A percentile compares a stretch with the other conserved stretches of the same genome.
Conservation (phyloP, 768 basidiomycete species). For the Tricholoma bakamatsutake region DNA sequence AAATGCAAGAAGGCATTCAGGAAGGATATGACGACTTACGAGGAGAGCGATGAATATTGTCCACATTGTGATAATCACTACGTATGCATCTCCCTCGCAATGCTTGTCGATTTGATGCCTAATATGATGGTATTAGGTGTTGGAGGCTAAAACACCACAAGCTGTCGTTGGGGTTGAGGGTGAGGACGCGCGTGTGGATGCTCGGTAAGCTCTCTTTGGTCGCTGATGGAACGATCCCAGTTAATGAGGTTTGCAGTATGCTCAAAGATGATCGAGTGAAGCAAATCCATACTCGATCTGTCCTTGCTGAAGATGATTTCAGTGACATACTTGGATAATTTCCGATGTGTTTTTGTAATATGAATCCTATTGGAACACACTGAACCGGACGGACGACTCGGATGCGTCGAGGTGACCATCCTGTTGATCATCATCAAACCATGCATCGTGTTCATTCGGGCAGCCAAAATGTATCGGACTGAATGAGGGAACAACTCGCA, state of each 20-base stretch:
- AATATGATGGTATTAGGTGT: slow-evolving; percentile 46
- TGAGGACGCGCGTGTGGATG: slow-evolving; percentile 84
- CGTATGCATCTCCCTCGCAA: slow-evolving; percentile 31
- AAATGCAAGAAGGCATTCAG: slow-evolving; percentile 85
- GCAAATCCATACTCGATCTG: slow-evolving; percentile 39
- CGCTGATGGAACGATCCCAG: slow-evolving; percentile 2
- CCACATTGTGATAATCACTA: slow-evolving; percentile 99
- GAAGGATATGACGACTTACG: slow-evolving; percentile 88
- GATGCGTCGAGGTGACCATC: background rate
- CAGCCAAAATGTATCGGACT: no score
- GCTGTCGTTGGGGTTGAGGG: slow-evolving; percentile 84
- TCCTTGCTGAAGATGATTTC: slow-evolving; percentile 14
- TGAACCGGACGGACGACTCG: background rate
- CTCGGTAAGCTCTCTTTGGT: slow-evolving; percentile 49
- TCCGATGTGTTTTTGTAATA: background rate
- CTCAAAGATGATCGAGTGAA: slow-evolving; percentile 83
- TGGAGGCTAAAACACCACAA: slow-evolving; percentile 89
- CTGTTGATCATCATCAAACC: no score
- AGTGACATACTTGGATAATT: slow-evolving; percentile 14
- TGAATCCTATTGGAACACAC: background rate
- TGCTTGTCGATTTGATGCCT: background rate
- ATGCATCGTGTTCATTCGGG: no score
- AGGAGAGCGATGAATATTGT: slow-evolving; percentile 97
- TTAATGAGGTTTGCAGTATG: slow-evolving; percentile 46
- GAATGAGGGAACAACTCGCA: no score